Evolutionary conservation across 2,329 filamentous ascomycete species (phyloP).

Genomic region (Dissoconium aciculare): DNA sequence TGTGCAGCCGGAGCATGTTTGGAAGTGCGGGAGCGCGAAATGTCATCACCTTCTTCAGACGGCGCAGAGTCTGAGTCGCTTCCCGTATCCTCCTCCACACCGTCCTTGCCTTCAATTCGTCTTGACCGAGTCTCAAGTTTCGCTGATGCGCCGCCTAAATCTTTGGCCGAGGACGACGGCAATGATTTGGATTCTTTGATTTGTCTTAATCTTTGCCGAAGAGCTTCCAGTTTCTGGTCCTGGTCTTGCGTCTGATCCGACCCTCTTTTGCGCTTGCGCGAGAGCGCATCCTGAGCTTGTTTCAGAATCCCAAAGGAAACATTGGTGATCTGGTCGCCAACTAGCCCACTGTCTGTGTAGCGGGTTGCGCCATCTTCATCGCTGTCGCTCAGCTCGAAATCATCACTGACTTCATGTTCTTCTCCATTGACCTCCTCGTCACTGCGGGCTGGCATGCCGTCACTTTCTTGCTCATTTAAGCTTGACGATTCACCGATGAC

Average conservation of each 20-base stretch:
- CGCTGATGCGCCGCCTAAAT: constrained; percentile 6
- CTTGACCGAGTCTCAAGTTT: too few relatives aligned
- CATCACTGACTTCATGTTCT: constrained; percentile 8
- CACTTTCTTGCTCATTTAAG: constrained; percentile 1
- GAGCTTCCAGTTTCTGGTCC: constrained; percentile 32
- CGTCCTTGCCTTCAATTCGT: too few relatives aligned
- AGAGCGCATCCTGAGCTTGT: constrained; percentile 62
- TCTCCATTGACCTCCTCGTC: constrained; percentile 15
- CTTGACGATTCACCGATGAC: too few relatives aligned
- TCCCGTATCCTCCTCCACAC: constrained; percentile 14
- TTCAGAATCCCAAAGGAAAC: constrained; percentile 85
- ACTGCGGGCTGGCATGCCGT: constrained; percentile 3
- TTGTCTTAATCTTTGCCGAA: constrained; percentile 31
- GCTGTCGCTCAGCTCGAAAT: constrained; percentile 20
- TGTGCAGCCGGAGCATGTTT: constrained; percentile 84
- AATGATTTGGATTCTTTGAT: constrained; percentile 28
- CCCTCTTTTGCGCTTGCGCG: constrained; percentile 30
- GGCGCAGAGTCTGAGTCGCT: constrained; percentile 25
- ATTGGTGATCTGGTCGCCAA: constrained; percentile 35
- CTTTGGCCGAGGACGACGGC: constrained; percentile 3
- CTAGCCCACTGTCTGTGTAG: constrained; percentile 27
- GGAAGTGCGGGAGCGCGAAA: constrained; percentile 42
- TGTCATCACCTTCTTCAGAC: constrained; percentile 26
- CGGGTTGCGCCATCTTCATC: constrained; percentile 19
- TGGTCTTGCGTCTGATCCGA: constrained; percentile 25